Evolutionary conservation across 768 basidiomycete species (phyloP), one percentile per base, ranked within the genome.

Genomic region (Jaapia argillacea): DNA sequence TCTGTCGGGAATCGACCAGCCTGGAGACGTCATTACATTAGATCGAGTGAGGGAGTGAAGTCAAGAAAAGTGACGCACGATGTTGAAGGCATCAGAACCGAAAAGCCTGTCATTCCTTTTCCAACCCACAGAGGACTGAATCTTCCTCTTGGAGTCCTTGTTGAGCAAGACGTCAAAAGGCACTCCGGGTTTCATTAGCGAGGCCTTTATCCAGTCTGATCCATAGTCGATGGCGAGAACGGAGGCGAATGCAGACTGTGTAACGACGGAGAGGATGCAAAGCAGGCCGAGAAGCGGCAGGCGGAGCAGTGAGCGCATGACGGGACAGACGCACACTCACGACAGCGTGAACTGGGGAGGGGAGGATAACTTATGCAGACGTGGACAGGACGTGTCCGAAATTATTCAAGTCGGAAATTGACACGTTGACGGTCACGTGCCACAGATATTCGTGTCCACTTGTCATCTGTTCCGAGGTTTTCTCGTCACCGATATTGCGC

Each of bases 221-320:
- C 96, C 96, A 75, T 96, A 97, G 78, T 99, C 96, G 56, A 99
- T 88, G 16, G 93, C 93, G 39, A 99, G 76, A 10, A 98, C 75
- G 2, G 92, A 79, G 18, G 82, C 85, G 33, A 75, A 54, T 16
- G 48, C 54, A 39, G 36, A 43, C 7, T 21, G 45, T 51, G 48
- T 18, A 43, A 50, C 56, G 39, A 52, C 36, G 40, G 41, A 35
- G 40, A 48, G 21, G 28, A 33, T 33, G 28, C n/a, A n/a, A n/a
- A n/a, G n/a, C n/a, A n/a, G n/a, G n/a, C n/a, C n/a, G n/a, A n/a
- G n/a, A n/a, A n/a, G n/a, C n/a, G n/a, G n/a, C n/a, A n/a, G n/a
- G n/a, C n/a, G n/a, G n/a, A n/a, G n/a, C n/a, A n/a, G n/a, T n/a
- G n/a, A n/a, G n/a, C n/a, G n/a, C n/a, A n/a, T n/a, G n/a, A n/a